Evolutionary conservation across 2,329 filamentous ascomycete species (phyloP).

Genomic region (Hymenoscyphus albidus): DNA sequence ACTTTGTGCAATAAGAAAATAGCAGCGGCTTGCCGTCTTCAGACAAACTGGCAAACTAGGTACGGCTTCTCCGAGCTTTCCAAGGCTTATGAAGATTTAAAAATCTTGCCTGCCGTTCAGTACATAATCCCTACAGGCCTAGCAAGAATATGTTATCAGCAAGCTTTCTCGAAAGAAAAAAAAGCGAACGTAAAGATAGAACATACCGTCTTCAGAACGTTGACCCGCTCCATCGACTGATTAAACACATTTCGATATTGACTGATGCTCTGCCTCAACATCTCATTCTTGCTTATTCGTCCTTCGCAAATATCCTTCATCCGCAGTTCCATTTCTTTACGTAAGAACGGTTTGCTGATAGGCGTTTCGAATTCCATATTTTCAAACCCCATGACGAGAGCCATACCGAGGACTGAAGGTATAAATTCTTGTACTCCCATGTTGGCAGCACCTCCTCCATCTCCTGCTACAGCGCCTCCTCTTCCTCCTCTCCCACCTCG

Average conservation of each 20-base stretch:
- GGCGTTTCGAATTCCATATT: conserved; percentile 90
- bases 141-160: background rate
- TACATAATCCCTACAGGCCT: background rate
- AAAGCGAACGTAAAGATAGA: background rate
- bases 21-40: too few species aligned
- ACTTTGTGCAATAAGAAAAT: too few species aligned
- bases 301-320: conserved; percentile 98
- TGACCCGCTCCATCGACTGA: conserved; percentile 73
- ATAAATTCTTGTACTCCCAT: conserved; percentile 69
- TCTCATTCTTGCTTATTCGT: conserved; percentile 65
- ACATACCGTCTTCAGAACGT: conserved; percentile 60
- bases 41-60: too few species aligned
- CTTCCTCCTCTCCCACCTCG: conserved; percentile 41
- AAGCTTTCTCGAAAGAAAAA: background rate
- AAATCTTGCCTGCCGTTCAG: background rate
- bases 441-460: conserved; percentile 42
- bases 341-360: conserved; percentile 89
- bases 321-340: conserved; percentile 95
- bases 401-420: conserved; percentile 85
- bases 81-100: background rate
- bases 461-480: conserved; percentile 39
- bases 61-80: background rate
- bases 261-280: conserved; percentile 77
- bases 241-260: conserved; percentile 86
- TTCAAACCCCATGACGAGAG: conserved; percentile 91